Conservation (phyloP, 192 early-diverging fungal genomes). For the Piromyces sp. region DNA sequence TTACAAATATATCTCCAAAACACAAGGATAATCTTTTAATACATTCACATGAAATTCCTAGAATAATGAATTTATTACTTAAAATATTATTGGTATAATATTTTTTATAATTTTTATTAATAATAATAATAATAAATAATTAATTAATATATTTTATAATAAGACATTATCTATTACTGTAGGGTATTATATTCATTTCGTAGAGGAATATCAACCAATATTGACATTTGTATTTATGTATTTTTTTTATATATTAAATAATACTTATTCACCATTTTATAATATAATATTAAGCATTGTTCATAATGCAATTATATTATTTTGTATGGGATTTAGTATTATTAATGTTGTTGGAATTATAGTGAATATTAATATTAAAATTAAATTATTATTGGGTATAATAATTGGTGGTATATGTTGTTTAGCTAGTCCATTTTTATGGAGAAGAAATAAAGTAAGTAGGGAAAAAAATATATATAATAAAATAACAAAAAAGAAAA, state of each 20-base stretch:
- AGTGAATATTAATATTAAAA: background rate
- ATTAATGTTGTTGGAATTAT: background rate
- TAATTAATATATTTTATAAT: no score
- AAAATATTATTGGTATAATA: background rate
- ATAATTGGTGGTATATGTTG: background rate
- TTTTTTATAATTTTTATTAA: background rate
- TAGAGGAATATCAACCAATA: background rate
- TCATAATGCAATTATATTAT: background rate
- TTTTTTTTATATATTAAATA: background rate
- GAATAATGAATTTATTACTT: background rate
- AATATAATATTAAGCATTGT: background rate
- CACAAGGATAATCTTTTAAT: background rate
- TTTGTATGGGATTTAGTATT: background rate
- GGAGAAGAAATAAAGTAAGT: background rate
- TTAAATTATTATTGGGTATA: background rate
- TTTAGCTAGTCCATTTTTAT: background rate
- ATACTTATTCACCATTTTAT: background rate
- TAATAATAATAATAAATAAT: no score
- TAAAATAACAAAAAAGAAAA: background rate
- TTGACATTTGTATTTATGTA: background rate
- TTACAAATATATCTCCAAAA: background rate
- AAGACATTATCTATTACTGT: background rate
- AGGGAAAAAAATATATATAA: background rate
- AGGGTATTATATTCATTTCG: background rate
- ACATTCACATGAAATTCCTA: background rate